Evolutionary conservation across 768 basidiomycete species (phyloP).

Genomic region (Pholiota molesta): DNA sequence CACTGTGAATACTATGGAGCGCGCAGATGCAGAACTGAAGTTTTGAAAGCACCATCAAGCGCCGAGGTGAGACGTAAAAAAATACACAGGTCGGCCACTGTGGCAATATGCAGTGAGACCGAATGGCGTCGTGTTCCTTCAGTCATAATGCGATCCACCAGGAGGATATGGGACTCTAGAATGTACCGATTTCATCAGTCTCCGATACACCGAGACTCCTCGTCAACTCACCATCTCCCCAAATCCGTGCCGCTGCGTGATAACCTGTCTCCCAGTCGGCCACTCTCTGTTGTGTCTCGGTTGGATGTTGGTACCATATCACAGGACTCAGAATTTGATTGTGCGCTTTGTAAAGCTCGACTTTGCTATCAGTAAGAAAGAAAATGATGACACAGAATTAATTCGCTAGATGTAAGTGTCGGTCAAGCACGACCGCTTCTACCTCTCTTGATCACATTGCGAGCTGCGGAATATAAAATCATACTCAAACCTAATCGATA

Average conservation of each 20-base stretch:
- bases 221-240: neutral
- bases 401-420: neutral
- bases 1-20: neutral
- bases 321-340: neutral
- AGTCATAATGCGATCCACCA: neutral
- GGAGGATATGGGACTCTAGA: neutral
- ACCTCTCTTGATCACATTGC: too few relatives aligned
- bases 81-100: neutral
- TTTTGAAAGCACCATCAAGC: neutral
- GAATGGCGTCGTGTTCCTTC: neutral
- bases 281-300: neutral
- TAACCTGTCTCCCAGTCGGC: neutral
- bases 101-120: neutral
- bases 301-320: neutral
- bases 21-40: neutral
- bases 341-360: neutral
- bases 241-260: neutral
- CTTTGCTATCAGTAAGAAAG: neutral
- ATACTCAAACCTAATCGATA: too few relatives aligned
- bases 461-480: too few relatives aligned
- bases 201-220: neutral
- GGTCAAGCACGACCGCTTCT: too few relatives aligned
- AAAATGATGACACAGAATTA: neutral
- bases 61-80: neutral
- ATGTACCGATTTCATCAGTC: neutral